A percentile compares a stretch with the other conserved stretches of the same genome.
Conservation (phyloP, 177 flowering plant genomes). For the Telopea speciosissima region DNA sequence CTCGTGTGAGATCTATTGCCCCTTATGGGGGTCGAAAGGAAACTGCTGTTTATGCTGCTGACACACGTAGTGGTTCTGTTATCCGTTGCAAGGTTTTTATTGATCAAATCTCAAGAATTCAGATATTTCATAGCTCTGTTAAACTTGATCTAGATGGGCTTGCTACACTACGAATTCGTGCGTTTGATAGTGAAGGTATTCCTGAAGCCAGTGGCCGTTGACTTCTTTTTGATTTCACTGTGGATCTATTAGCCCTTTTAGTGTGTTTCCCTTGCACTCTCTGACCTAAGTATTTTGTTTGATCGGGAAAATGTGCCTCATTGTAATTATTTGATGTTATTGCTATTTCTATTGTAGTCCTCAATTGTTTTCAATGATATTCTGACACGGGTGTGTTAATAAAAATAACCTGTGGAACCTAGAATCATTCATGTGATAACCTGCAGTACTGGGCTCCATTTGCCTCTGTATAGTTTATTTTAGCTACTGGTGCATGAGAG, state of each 20-base stretch:
- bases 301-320: not conserved
- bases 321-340: no score
- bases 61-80: slow-evolving; percentile 56
- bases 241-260: not conserved
- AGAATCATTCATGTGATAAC: not conserved
- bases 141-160: slow-evolving; percentile 96
- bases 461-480: not conserved
- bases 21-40: slow-evolving; percentile 84
- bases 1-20: slow-evolving; percentile 72
- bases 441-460: not conserved
- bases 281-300: not conserved
- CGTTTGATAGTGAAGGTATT: slow-evolving; percentile 86
- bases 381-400: not conserved
- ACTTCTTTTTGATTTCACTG: not conserved
- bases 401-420: not conserved
- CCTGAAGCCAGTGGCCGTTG: not conserved
- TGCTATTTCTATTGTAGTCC: not conserved
- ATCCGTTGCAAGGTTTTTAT: slow-evolving; percentile 89
- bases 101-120: slow-evolving; percentile 65
- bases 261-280: not conserved
- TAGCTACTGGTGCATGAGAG: not conserved
- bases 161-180: slow-evolving; percentile 78
- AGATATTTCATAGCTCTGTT: slow-evolving; percentile 86
- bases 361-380: not conserved
- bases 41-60: slow-evolving; percentile 90